Evolutionary conservation across 139 green algal species (phyloP), one percentile per base, ranked within the genome.

Genomic region (Chlorella vulgaris): DNA sequence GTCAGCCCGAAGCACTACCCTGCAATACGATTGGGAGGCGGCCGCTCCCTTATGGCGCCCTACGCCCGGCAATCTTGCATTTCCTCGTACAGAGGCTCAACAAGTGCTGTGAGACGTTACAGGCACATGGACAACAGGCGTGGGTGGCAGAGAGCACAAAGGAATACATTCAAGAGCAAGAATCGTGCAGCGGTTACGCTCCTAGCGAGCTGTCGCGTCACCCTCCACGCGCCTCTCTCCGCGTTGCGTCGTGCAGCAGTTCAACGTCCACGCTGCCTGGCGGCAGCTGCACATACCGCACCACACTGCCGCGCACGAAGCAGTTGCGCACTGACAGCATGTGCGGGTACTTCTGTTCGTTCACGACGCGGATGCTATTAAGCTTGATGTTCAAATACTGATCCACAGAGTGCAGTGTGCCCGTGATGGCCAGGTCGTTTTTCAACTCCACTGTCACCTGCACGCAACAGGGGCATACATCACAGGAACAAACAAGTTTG

Each of bases 321-420:
- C 96, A 99, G 84, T 97, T 98, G 29, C 93, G 89, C 18, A 99
- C 97, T 0, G 96, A 98, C 75, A 95, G 51, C 96, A 99, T 98
- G 84, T 99, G 96, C 0, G 96, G 96, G 77, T 99, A 98, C 74
- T 97, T 97, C 13, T 90, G 75, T 81, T 97, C 91, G 58, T 99
- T 94, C 13, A 94, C 87, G 7, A 98, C 76, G 7, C 63, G 63
- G 21, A 91, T 95, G 78, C 97, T 95, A 47, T 93, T 90, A n/a
- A 99, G 91, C 84, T 99, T 99, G 83, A 99, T 95, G 84, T 99
- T 99, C 1, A 99, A 82, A 87, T 98, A 99, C 88, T 99, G 96
- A 80, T 99, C 97, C n/a, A 99, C 96, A 8, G 93, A 98, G 73
- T 98, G 95, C 63, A 99, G 86, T 8, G 86, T 93, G 2, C 97